phyloP scores from a whole-genome alignment of 345 rosid species.

The Gossypium anomalum region DNA sequence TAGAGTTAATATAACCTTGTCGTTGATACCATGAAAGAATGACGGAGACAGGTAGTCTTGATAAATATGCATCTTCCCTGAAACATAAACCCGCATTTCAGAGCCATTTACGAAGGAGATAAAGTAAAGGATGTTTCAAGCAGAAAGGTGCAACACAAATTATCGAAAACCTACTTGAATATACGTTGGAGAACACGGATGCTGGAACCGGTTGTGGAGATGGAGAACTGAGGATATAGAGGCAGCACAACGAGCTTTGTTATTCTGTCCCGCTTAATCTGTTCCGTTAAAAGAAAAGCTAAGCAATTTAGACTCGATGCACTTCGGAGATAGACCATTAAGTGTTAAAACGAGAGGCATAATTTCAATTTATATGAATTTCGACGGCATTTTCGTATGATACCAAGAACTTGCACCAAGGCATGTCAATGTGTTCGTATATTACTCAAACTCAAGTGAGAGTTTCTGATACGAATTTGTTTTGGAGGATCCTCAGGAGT shows the following conservation, averaged over 20 bases:
- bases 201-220: conserved; percentile 96
- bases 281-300: conserved; percentile 14
- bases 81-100: conserved; percentile 25
- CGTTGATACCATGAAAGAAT: conserved; percentile 91
- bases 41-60: conserved; percentile 69
- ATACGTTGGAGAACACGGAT: conserved; percentile 66
- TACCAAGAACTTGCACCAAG: neutral
- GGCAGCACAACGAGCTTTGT: conserved; percentile 94
- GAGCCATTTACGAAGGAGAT: conserved; percentile 8
- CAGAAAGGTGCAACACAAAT: neutral
- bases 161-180: conserved; percentile 47
- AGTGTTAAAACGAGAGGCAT: neutral
- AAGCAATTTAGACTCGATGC: neutral
- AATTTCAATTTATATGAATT: neutral
- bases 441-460: neutral
- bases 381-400: neutral
- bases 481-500: neutral
- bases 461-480: neutral
- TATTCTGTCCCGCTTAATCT: conserved; percentile 82
- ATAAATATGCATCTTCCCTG: conserved; percentile 75
- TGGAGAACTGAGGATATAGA: conserved; percentile 89
- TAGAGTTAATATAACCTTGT: conserved; percentile 76
- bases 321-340: neutral
- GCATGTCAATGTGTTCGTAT: neutral
- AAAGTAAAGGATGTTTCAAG: neutral